These are phyloP conservation scores for Trichoderma citrinoviride DNA, from an alignment of 2,329 filamentous ascomycete genomes.

Conservation along the genomic window DNA sequence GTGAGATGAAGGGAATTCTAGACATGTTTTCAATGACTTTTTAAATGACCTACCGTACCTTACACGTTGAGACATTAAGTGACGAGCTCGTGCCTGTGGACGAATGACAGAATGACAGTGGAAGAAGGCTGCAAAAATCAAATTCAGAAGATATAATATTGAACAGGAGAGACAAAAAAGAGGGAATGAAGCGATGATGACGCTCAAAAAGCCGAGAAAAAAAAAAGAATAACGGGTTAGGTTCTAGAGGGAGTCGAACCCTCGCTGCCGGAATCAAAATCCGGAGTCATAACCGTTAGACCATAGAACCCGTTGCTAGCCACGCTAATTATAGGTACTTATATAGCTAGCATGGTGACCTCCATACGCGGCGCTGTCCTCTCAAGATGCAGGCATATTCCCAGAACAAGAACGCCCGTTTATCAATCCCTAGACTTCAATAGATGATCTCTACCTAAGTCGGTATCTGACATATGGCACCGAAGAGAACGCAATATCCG, in stretches of 20 bases:
- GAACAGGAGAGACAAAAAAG: too few relatives aligned
- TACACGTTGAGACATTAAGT: too few relatives aligned
- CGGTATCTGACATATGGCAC: too few relatives aligned
- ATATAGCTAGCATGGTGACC: background rate
- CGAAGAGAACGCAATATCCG: too few relatives aligned
- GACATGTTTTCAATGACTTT: too few relatives aligned
- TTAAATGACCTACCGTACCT: too few relatives aligned
- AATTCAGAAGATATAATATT: too few relatives aligned
- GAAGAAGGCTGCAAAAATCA: too few relatives aligned
- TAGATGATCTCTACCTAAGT: too few relatives aligned
- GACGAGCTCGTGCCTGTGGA: background rate
- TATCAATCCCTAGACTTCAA: background rate
- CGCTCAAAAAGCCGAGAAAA: background rate
- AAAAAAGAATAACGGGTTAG: background rate
- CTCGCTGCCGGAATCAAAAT: conserved; percentile 23
- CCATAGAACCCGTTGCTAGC: conserved; percentile 17
- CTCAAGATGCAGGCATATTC: too few relatives aligned
- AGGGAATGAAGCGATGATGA: background rate
- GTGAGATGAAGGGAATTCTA: too few relatives aligned
- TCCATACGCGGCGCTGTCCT: background rate
- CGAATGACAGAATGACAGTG: background rate
- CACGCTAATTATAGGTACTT: background rate
- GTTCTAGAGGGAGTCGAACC: conserved; percentile 23
- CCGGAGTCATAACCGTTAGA: conserved; percentile 23
- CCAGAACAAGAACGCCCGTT: background rate